phyloP scores from a whole-genome alignment of 805 yeast species.

The Tetrapisispora taiwanensis region DNA sequence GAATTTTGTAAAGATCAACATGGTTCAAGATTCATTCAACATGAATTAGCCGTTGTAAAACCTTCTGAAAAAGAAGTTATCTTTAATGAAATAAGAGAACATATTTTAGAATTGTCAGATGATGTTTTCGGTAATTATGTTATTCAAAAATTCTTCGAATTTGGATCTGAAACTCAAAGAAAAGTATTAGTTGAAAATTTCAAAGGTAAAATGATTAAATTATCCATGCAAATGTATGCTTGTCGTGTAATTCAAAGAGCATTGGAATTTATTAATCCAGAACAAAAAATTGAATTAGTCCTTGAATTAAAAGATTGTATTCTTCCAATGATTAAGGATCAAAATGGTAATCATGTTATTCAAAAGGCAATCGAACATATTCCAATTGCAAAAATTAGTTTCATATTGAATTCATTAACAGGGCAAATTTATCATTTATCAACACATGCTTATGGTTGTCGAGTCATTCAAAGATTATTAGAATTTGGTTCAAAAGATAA shows the following conservation, averaged over 20 bases:
- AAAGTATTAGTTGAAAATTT: constrained; percentile 47
- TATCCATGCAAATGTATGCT: constrained; percentile 93
- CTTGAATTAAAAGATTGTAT: constrained; percentile 58
- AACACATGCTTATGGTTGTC: constrained; percentile 94
- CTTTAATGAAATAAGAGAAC: constrained; percentile 72
- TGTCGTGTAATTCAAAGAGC: constrained; percentile 96
- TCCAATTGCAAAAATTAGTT: constrained; percentile 59
- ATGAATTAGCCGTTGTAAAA: constrained; percentile 55
- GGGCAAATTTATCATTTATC: constrained; percentile 73
- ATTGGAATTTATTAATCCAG: constrained; percentile 55
- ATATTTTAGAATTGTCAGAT: constrained; percentile 71
- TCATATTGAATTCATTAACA: constrained; percentile 61
- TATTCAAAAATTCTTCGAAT: constrained; percentile 86
- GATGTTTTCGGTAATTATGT: constrained; percentile 98
- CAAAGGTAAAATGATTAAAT: constrained; percentile 56
- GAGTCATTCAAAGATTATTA: constrained; percentile 86
- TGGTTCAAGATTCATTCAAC: constrained; percentile 95
- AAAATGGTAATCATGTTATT: constrained; percentile 95
- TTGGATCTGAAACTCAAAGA: constrained; percentile 62
- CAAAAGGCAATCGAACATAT: constrained; percentile 88
- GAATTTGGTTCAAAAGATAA: constrained; percentile 65
- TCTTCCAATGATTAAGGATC: constrained; percentile 74
- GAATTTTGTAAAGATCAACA: constrained; percentile 95
- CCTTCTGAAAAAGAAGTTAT: constrained; percentile 69
- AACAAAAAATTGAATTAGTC: constrained; percentile 58